Percentiles rank a stretch among this genome's conserved stretches.
phyloP scores from a whole-genome alignment of 805 yeast species.

The Starmerella riodocensis region DNA sequence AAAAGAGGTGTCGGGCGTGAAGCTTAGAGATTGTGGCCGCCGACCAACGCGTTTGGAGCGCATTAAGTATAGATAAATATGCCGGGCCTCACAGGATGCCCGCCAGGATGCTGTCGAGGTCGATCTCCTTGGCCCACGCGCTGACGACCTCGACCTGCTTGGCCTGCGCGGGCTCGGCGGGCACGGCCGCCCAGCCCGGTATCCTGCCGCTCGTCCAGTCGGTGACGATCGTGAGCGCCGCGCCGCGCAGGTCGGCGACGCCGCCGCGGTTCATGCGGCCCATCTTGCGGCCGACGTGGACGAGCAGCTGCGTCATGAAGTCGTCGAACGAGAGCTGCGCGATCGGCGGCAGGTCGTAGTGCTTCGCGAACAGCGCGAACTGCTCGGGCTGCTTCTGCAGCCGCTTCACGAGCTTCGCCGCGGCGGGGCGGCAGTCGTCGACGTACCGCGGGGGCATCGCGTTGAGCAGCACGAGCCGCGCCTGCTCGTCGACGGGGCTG shows the following conservation, averaged over 20 bases:
- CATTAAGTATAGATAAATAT: no score
- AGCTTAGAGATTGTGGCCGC: no score
- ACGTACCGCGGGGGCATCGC: constrained; percentile 83
- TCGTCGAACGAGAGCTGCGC: constrained; percentile 61
- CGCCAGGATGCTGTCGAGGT: constrained; percentile 64
- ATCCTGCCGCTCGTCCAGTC: constrained; percentile 98
- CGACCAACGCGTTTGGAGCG: no score
- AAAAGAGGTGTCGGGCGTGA: no score
- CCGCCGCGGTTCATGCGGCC: constrained; percentile 93
- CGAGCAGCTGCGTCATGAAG: constrained; percentile 71
- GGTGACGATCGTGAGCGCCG: constrained; percentile 67
- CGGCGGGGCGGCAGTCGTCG: constrained; percentile 72
- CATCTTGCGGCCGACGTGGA: constrained; percentile 82
- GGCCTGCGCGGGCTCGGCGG: constrained; percentile 33
- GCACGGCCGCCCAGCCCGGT: constrained; percentile 76
- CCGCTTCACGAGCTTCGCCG: constrained; percentile 60
- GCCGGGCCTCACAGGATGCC: constrained; percentile 16
- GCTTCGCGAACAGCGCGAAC: constrained; percentile 47
- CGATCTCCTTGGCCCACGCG: constrained; percentile 89
- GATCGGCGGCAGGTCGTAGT: constrained; percentile 70
- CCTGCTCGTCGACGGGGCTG: constrained; percentile 52
- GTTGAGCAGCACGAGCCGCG: constrained; percentile 76
- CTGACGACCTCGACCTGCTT: constrained; percentile 65
- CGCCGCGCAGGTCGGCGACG: constrained; percentile 73
- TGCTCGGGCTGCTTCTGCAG: constrained; percentile 60